phyloP scores from a whole-genome alignment of 805 yeast genomes.

The Yarrowia hollandica region DNA sequence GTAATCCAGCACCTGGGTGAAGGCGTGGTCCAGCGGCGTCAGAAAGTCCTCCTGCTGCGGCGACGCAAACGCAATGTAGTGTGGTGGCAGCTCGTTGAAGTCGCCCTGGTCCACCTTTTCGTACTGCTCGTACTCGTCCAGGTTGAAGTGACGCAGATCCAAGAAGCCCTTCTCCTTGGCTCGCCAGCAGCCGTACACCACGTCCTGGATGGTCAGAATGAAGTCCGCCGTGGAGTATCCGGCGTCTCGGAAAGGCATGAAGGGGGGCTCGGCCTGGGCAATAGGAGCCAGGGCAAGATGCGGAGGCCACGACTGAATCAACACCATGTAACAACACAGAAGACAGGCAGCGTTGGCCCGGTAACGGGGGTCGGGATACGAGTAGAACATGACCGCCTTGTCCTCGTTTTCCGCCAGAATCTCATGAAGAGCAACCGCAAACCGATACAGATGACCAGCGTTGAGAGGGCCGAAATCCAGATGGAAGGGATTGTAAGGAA shows the following conservation, averaged over 20 bases:
- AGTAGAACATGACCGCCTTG: conserved; percentile 87
- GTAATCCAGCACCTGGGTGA: conserved; percentile 75
- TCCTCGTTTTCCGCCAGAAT: conserved; percentile 80
- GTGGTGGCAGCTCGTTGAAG: conserved; percentile 85
- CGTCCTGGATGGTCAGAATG: conserved; percentile 88
- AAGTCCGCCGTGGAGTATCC: conserved; percentile 96
- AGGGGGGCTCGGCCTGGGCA: conserved; percentile 87
- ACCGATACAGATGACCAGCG: conserved; percentile 87
- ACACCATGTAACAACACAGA: conserved; percentile 88
- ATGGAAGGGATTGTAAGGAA: conserved; percentile 93
- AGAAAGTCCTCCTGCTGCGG: conserved; percentile 56
- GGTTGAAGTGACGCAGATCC: conserved; percentile 79
- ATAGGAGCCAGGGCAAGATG: conserved; percentile 96
- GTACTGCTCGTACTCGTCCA: conserved; percentile 91
- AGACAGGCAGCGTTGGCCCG: conserved; percentile 94
- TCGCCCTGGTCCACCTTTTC: conserved; percentile 98
- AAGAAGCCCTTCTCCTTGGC: conserved; percentile 91
- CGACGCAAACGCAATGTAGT: conserved; percentile 96
- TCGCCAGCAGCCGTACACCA: conserved; percentile 95
- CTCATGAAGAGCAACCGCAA: conserved; percentile 92
- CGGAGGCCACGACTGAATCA: conserved; percentile 97
- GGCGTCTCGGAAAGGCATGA: conserved; percentile 94
- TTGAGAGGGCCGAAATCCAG: conserved; percentile 96
- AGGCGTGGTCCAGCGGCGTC: conserved; percentile 42
- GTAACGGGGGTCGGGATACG: conserved; percentile 74